Conservation (phyloP, 495 filamentous ascomycete genomes). For the Parathielavia hyrcaniae region DNA sequence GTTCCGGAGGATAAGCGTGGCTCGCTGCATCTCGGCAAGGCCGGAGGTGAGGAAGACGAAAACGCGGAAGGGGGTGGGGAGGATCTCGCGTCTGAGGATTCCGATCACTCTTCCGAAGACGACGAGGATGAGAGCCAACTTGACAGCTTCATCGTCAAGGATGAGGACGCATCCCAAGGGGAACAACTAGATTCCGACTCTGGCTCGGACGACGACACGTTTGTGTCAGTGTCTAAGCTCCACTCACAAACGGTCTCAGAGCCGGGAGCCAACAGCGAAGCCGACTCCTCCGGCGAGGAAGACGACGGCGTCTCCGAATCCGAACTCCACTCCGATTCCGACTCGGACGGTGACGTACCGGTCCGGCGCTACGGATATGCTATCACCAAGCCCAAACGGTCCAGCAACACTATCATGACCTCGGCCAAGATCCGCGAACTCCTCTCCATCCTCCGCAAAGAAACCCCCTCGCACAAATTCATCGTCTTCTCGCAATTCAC, state of each 20-base stretch:
- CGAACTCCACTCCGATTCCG: constrained; percentile 43
- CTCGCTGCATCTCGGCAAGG: constrained; percentile 58
- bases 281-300: constrained; percentile 14
- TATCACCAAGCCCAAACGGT: background rate
- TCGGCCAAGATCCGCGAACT: constrained; percentile 90
- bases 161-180: constrained; percentile 24
- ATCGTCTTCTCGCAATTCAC: constrained; percentile 98
- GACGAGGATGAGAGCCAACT: constrained; percentile 44
- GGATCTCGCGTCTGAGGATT: constrained; percentile 62
- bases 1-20: constrained; percentile 58
- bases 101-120: constrained; percentile 29
- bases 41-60: constrained; percentile 77
- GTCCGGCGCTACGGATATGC: constrained; percentile 7
- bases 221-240: constrained; percentile 40
- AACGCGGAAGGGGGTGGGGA: constrained; percentile 80
- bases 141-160: constrained; percentile 43
- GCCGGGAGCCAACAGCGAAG: constrained; percentile 22
- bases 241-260: constrained; percentile 30
- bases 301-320: constrained; percentile 32
- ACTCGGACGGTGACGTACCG: constrained; percentile 21
- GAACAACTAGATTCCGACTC: constrained; percentile 37
- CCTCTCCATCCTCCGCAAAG: constrained; percentile 70
- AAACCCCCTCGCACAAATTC: constrained; percentile 75
- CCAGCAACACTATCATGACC: constrained; percentile 45
- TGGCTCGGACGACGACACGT: constrained; percentile 34